Percentiles rank a stretch among this genome's conserved stretches.
These are phyloP conservation scores for Helotiales sp. DNA, from an alignment of 2,329 filamentous ascomycete species.

Conservation along the genomic window DNA sequence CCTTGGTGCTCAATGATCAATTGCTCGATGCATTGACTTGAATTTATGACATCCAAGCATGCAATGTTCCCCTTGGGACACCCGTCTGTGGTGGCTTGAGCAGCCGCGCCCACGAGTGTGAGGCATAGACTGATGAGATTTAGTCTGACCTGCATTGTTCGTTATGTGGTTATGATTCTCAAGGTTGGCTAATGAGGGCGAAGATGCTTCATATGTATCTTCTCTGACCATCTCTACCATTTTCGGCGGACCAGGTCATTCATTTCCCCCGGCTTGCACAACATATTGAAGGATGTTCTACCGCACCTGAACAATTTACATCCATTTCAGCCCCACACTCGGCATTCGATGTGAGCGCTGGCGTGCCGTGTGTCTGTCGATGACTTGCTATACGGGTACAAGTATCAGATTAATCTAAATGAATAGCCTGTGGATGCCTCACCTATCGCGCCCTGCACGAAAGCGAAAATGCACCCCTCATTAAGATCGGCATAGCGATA, in stretches of 20 bases:
- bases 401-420: not conserved
- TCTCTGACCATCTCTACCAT: not conserved
- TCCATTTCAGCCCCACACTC: not conserved
- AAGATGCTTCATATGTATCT: not conserved
- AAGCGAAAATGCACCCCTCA: too few relatives aligned
- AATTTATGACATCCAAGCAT: conserved; percentile 12
- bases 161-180: not conserved
- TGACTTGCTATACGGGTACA: not conserved
- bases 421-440: not conserved
- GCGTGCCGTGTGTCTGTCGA: too few relatives aligned
- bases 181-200: not conserved
- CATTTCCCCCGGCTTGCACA: not conserved
- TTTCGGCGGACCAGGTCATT: not conserved
- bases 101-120: conserved; percentile 1
- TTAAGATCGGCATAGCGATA: too few relatives aligned
- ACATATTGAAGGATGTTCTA: not conserved
- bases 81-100: not conserved
- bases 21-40: conserved; percentile 15
- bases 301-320: not conserved
- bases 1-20: conserved; percentile 6
- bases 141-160: not conserved
- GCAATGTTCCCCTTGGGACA: conserved; percentile 3
- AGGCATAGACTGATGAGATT: not conserved
- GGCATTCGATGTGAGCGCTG: not conserved
- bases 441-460: too few relatives aligned